phyloP scores from a whole-genome alignment of 2,329 filamentous ascomycete genomes.

The Aspergillus vadensis region DNA sequence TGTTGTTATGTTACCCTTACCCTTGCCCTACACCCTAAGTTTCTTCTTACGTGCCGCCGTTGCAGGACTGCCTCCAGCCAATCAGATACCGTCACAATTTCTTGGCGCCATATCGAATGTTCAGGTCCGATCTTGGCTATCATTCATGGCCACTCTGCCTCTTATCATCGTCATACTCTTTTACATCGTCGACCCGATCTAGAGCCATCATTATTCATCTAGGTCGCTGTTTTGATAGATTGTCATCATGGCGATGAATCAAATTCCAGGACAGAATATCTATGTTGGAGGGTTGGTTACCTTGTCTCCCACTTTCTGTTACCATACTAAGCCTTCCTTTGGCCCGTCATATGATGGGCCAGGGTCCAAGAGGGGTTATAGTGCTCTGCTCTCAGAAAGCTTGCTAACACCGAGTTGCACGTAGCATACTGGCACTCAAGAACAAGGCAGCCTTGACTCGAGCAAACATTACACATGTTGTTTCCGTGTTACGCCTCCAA shows the following conservation, averaged over 20 bases:
- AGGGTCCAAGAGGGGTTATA: background rate
- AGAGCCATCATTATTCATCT: background rate
- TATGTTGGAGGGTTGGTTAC: conserved; percentile 73
- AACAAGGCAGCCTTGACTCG: conserved; percentile 69
- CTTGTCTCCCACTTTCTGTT: conserved; percentile 7
- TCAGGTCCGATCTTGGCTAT: background rate
- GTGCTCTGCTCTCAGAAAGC: background rate
- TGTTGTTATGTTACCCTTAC: conserved; percentile 12
- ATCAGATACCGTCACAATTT: conserved; percentile 3
- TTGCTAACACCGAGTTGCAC: conserved; percentile 15
- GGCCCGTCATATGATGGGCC: background rate
- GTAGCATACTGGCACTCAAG: conserved; percentile 76
- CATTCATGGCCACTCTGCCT: conserved; percentile 1
- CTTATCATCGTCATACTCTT: background rate
- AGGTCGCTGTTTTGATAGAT: background rate
- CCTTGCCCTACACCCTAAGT: conserved; percentile 25
- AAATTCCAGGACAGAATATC: conserved; percentile 69
- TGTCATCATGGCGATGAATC: conserved; percentile 55
- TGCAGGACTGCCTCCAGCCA: conserved; percentile 9
- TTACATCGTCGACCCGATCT: background rate
- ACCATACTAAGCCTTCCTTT: conserved; percentile 7
- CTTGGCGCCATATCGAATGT: conserved; percentile 5
- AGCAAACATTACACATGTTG: conserved; percentile 80
- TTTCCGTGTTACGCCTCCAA: conserved; percentile 75
- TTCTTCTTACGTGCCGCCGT: background rate